Evolutionary conservation across 768 basidiomycete species (phyloP).

Genomic region (Dentipellis fragilis): DNA sequence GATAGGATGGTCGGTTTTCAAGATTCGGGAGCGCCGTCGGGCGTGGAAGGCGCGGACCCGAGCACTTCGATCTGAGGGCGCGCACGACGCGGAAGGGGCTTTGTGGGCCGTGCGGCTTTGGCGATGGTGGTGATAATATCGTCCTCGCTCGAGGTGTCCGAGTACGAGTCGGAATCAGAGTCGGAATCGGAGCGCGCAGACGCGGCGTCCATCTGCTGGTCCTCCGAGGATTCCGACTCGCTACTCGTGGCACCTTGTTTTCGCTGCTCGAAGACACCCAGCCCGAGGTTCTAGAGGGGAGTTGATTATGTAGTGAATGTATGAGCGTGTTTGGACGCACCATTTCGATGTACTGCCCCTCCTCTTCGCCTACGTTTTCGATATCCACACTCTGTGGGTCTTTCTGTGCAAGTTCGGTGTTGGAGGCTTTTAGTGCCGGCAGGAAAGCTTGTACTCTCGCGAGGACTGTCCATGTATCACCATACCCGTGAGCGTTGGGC

Average conservation of each 20-base stretch:
- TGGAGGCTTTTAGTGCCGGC: constrained; percentile 56
- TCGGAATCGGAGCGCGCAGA: constrained; percentile 3
- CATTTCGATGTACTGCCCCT: constrained; percentile 56
- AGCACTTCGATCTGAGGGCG: constrained; percentile 5
- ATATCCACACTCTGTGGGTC: constrained; percentile 60
- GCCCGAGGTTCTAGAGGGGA: constrained; percentile 14
- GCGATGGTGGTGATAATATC: not conserved
- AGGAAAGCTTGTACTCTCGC: constrained; percentile 59
- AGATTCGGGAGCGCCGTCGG: not conserved
- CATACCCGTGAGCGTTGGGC: too few relatives aligned
- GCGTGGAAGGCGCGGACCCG: not conserved
- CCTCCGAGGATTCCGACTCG: constrained; percentile 8
- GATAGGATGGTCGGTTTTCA: not conserved
- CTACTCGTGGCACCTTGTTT: not conserved
- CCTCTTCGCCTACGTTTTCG: constrained; percentile 44
- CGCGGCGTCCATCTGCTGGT: not conserved
- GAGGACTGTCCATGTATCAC: constrained; percentile 34
- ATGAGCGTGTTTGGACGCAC: constrained; percentile 18
- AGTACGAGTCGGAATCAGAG: not conserved
- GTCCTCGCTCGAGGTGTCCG: not conserved
- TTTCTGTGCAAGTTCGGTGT: constrained; percentile 36
- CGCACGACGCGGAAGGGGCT: not conserved
- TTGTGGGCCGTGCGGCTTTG: not conserved
- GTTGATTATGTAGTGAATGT: not conserved
- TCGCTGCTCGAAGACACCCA: constrained; percentile 18